Evolutionary conservation across 345 rosid genomes (phyloP), one percentile per base, ranked within the genome.

Genomic region (Aquilaria yunnanensis): DNA sequence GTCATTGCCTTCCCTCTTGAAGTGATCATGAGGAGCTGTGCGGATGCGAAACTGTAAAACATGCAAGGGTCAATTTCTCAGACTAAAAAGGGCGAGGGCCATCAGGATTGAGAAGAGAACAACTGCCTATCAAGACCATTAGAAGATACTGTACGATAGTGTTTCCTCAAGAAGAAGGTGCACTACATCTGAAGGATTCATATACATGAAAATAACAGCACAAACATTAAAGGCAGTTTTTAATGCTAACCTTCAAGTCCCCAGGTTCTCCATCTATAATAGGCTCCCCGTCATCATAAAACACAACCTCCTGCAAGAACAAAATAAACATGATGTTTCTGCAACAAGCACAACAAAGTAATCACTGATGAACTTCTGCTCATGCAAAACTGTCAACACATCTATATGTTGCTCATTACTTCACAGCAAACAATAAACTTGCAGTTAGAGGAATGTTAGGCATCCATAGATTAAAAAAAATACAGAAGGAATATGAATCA

Each of bases 211-310:
- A 1, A 12, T 13, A 52, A 52, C 14, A 52, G 55, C 29, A 52
- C 23, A 48, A 47, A 0, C 14, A 46, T 56, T 43, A 2, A 59
- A 60, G 53, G 54, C 12, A 54, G 33, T 49, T 47, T 55, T 41
- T 47, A 58, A 72, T 58, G 65, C 75, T 66, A 70, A 89, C 99
- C 96, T 85, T 95, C 79, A 95, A 74, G 77, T 95, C 97, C 62
- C 99, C 99, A 49, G 97, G 88, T 68, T 95, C 99, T 41, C 99
- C 99, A 56, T 95, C 99, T 23, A 91, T 80, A 61, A 72, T 80
- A 43, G 97, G 99, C 54, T 95, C 99, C 23, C 99, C 99, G 32
- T 95, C 99, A 70, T 95, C 99, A 51, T 83, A 91, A 73, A 95
- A 95, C 62, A 83, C 90, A 53, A 95, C 91, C 79, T 89, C 99